Evolutionary conservation across 208 protist species (phyloP).

Genomic region (Leishmania turanica): DNA sequence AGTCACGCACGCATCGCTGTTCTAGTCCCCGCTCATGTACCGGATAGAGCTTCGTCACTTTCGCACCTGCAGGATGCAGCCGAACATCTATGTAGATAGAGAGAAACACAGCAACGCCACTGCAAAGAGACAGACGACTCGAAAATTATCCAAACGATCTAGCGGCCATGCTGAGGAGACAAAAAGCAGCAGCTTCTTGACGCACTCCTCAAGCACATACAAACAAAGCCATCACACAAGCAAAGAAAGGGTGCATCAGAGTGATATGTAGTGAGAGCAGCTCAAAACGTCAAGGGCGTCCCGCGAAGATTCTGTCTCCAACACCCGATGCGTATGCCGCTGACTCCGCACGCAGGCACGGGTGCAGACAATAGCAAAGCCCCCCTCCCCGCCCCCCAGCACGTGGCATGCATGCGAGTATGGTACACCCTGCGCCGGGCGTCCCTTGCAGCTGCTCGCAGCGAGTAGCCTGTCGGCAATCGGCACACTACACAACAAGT

Average conservation of each 20-base stretch:
- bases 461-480: background rate
- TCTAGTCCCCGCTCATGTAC: background rate
- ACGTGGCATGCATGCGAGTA: background rate
- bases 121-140: background rate
- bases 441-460: background rate
- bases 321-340: background rate
- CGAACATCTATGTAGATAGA: background rate
- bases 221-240: background rate
- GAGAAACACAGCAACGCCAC: background rate
- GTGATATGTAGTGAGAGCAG: background rate
- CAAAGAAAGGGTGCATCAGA: background rate
- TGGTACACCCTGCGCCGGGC: background rate
- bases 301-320: background rate
- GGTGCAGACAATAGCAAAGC: background rate
- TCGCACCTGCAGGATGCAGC: background rate
- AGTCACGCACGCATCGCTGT: background rate
- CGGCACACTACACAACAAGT: constrained; percentile 44
- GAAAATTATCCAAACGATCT: background rate
- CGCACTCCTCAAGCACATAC: background rate
- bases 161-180: background rate
- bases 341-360: background rate
- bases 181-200: background rate
- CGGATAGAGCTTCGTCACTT: background rate
- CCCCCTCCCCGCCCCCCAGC: background rate
- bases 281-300: too few relatives aligned